Evolutionary conservation across 1,284 basidiomycete genomes (phyloP), one percentile per base, ranked within the genome.

Genomic region (Macrocystidia cucumis): DNA sequence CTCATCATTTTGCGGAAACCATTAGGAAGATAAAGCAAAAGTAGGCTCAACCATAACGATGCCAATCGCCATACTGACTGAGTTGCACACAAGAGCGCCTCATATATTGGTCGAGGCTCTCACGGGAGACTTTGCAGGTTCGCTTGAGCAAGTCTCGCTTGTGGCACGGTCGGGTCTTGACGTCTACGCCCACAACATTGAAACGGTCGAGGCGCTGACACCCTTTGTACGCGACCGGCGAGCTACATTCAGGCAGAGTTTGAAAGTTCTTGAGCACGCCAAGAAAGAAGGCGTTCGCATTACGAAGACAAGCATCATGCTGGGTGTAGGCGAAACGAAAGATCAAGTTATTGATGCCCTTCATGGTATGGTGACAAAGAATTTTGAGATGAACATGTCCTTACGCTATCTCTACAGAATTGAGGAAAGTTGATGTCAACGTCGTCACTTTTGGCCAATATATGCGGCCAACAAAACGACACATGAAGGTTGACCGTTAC

Each of bases 401-500:
- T 3, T 28, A 21, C n/a, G 12, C 12, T 12, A 3, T 16, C 23
- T 20, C 32, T 38, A 11, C 54, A 91, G 95, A 95, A 47, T 72
- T 98, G 3, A 81, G 95, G 27, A 83, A 81, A 44, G 69, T 78
- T 24, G 72, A 91, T 43, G 95, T 98, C 22, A 93, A 98, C 54
- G 95, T 99, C 6, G 93, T 99, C 20, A 99, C 96, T 0, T 98
- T 99, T 55, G 96, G 96, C 1, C 96, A 99, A 65, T 99, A 99
- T 63, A 98, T 99, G 96, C 83, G 96, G 29, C 96, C 96, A 1
- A 98, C 96, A 1, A 98, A 98, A 62, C 74, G 84, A 21, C 96
- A 98, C 60, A 98, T 99, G 96, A 98, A 98, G 61, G 96, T 99
- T 5, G 83, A 91, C 47, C 84, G 90, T 14, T 99, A 99, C 52